phyloP scores from a whole-genome alignment of 1,139 yeast genomes.

The Candida sanyaensis region DNA sequence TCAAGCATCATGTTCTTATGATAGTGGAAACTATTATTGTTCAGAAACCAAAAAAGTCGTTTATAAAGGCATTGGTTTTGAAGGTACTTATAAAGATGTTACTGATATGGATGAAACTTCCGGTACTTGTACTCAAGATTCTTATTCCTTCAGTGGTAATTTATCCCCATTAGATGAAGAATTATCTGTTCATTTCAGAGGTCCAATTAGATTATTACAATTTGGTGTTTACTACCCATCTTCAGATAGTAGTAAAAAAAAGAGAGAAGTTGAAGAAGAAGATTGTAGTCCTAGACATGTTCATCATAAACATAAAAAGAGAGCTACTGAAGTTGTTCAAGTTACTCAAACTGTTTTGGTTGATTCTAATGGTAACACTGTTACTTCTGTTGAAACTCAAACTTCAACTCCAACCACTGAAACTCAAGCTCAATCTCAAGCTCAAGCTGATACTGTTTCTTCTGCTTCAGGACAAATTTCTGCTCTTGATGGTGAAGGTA shows the following conservation, averaged over 20 bases:
- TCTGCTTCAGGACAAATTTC: conserved; percentile 22
- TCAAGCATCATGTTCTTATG: conserved; percentile 12
- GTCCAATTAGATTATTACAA: conserved; percentile 63
- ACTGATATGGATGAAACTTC: conserved; percentile 48
- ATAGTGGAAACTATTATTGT: conserved; percentile 81
- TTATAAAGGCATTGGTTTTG: conserved; percentile 68
- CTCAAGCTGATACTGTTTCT: conserved; percentile 13
- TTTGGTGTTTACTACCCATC: conserved; percentile 65
- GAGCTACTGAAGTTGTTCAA: conserved; percentile 63
- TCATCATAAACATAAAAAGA: conserved; percentile 65
- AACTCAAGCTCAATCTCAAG: conserved; percentile 5
- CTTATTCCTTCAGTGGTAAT: conserved; percentile 55
- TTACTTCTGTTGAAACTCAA: conserved; percentile 31
- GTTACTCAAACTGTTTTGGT: conserved; percentile 77
- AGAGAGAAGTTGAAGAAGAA: conserved; percentile 29
- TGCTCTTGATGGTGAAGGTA: conserved; percentile 9
- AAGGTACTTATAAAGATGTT: conserved; percentile 65
- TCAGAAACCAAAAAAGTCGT: conserved; percentile 63
- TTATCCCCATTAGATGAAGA: conserved; percentile 71
- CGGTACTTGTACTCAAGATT: conserved; percentile 56
- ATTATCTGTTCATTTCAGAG: conserved; percentile 79
- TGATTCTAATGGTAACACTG: conserved; percentile 54
- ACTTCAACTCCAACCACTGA: conserved; percentile 29
- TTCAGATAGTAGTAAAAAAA: conserved; percentile 32
- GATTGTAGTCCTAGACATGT: conserved; percentile 44